These are phyloP conservation scores for Aegilops tauschii DNA, from an alignment of 176 grass and related monocot species.

Conservation along the genomic window DNA sequence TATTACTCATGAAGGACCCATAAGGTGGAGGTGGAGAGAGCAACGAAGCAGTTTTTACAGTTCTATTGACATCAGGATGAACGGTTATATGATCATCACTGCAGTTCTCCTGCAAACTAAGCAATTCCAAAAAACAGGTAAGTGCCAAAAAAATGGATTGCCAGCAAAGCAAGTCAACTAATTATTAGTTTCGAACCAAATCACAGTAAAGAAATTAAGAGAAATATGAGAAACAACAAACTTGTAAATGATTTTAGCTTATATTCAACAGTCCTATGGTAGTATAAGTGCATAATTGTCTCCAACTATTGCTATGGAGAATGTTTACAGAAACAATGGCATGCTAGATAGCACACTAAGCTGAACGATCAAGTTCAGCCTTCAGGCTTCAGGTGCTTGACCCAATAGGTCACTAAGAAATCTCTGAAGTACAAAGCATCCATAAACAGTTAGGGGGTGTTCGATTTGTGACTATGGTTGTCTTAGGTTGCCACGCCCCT, in stretches of 20 bases:
- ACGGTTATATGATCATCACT: conserved; percentile 5
- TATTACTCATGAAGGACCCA: conserved; percentile 22
- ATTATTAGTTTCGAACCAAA: neutral
- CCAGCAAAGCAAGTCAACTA: conserved; percentile 8
- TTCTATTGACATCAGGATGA: conserved; percentile 13
- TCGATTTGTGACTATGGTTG: too few relatives aligned
- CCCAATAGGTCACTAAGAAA: neutral
- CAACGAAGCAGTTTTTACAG: conserved; percentile 20
- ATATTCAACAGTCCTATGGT: neutral
- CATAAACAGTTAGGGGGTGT: neutral
- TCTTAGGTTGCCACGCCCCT: too few relatives aligned
- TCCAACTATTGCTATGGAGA: neutral
- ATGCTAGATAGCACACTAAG: conserved; percentile 3
- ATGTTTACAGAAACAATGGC: neutral
- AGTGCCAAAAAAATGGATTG: neutral
- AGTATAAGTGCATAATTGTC: neutral
- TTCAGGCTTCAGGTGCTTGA: conserved; percentile 13
- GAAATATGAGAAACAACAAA: neutral
- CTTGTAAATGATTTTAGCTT: neutral
- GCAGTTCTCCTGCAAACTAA: conserved; percentile 37
- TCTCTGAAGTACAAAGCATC: neutral
- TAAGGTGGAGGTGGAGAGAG: conserved; percentile 19
- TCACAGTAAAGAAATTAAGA: neutral
- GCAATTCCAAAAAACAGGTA: conserved; percentile 17
- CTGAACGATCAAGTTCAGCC: neutral